Evolutionary conservation across 2,329 filamentous ascomycete genomes (phyloP).

Genomic region (Botryotinia calthae): DNA sequence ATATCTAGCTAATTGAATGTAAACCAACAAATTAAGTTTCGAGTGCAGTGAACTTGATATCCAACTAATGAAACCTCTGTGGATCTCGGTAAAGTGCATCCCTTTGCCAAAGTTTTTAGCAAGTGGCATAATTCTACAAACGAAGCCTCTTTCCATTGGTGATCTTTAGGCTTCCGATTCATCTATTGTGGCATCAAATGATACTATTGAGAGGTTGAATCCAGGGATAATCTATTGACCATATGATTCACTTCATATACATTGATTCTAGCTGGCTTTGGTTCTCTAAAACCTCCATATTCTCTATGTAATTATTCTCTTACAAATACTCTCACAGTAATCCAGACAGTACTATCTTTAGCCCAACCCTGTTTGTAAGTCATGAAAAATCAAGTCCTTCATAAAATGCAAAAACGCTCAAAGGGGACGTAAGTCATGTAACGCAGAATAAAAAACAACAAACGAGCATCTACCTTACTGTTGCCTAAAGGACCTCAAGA

Average conservation of each 20-base stretch:
- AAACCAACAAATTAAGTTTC: neutral
- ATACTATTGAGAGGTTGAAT: neutral
- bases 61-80: neutral
- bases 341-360: neutral
- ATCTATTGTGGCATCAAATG: neutral
- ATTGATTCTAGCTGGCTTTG: neutral
- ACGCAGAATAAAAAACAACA: neutral
- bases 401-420: neutral
- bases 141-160: neutral
- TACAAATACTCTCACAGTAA: neutral
- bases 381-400: rapidly evolving
- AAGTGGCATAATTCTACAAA: neutral
- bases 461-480: neutral
- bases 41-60: neutral
- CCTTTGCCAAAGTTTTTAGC: neutral
- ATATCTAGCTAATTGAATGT: no score
- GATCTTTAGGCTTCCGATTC: neutral
- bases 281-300: neutral
- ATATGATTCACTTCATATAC: neutral
- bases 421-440: no score
- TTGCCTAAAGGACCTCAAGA: neutral
- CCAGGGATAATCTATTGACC: neutral
- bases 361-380: neutral
- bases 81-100: neutral
- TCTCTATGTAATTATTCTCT: neutral